Evolutionary conservation across 768 basidiomycete genomes (phyloP).

Genomic region (Xanthoconium purpureum): DNA sequence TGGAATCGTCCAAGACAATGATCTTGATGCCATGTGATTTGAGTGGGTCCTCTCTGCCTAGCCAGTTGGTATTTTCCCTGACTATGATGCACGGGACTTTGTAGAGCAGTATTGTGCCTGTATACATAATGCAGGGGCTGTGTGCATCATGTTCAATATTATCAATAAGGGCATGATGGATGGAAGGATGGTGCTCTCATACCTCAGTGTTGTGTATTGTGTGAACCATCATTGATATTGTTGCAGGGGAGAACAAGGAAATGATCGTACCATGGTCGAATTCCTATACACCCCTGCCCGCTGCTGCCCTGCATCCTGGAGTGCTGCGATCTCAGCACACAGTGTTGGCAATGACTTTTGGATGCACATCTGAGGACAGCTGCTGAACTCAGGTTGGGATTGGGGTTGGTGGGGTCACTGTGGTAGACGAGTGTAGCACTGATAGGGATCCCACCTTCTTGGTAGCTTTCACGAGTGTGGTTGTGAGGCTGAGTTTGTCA

Average conservation of each 20-base stretch:
- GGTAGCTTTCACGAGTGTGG: constrained; percentile 43
- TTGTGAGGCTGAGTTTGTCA: constrained; percentile 32
- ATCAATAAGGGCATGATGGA: too few relatives aligned
- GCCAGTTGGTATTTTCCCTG: constrained; percentile 56
- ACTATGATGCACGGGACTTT: constrained; percentile 64
- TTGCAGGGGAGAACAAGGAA: background rate
- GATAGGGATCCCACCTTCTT: constrained; percentile 62
- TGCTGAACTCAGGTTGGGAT: too few relatives aligned
- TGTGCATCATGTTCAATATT: too few relatives aligned
- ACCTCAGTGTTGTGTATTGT: constrained; percentile 41
- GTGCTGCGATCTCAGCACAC: constrained; percentile 48
- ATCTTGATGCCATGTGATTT: constrained; percentile 53
- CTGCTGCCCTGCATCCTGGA: constrained; percentile 53
- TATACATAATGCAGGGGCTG: constrained; percentile 62
- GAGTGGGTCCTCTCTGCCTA: constrained; percentile 56
- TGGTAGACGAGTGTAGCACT: constrained; percentile 47
- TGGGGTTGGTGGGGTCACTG: too few relatives aligned
- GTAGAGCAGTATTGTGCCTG: constrained; percentile 58
- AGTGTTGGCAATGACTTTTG: constrained; percentile 42
- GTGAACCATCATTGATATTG: background rate
- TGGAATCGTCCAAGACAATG: constrained; percentile 43
- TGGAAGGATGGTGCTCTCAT: background rate
- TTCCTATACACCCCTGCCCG: constrained; percentile 43
- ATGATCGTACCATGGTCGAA: constrained; percentile 29
- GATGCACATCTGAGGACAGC: constrained; percentile 40